phyloP scores from a whole-genome alignment of 306 rosid genomes.

The Coriaria nepalensis region DNA sequence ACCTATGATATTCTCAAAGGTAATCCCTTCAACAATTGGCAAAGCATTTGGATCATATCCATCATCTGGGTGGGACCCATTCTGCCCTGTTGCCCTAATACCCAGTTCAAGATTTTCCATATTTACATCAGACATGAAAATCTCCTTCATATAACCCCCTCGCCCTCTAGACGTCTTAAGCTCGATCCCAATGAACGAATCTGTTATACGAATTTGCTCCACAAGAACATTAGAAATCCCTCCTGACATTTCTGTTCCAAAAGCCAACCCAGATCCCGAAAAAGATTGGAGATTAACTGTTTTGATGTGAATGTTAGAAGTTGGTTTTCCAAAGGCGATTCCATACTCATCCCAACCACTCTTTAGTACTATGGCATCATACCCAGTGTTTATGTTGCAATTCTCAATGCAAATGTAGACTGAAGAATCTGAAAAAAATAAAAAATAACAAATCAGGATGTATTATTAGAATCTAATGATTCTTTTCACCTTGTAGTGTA shows the following conservation, averaged over 20 bases:
- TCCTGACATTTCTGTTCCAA: slow-evolving; percentile 64
- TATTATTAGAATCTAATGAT: not conserved
- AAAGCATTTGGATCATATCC: slow-evolving; percentile 38
- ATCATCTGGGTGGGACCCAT: slow-evolving; percentile 50
- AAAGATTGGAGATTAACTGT: slow-evolving; percentile 31
- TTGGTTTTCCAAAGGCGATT: slow-evolving; percentile 33
- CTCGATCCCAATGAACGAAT: slow-evolving; percentile 32
- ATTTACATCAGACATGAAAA: slow-evolving; percentile 20
- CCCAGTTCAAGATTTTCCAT: slow-evolving; percentile 29
- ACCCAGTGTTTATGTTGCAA: slow-evolving; percentile 41
- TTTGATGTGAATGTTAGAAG: slow-evolving; percentile 31
- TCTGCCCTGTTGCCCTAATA: slow-evolving; percentile 26
- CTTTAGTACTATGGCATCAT: slow-evolving; percentile 49
- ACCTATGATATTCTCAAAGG: slow-evolving; percentile 32
- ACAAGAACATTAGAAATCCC: slow-evolving; percentile 33
- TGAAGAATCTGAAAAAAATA: slow-evolving; percentile 40
- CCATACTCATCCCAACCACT: slow-evolving; percentile 78
- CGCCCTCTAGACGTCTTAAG: slow-evolving; percentile 50
- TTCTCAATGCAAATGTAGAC: slow-evolving; percentile 40
- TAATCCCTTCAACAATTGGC: slow-evolving; percentile 29
- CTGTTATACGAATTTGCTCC: slow-evolving; percentile 22
- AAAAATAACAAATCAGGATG: slow-evolving; percentile 1
- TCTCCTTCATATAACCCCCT: slow-evolving; percentile 45
- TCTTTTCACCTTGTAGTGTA: not conserved
- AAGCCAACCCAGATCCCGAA: slow-evolving; percentile 39